These are phyloP conservation scores for Macrolepiota dolichaula DNA, from an alignment of 768 basidiomycete genomes.

Conservation along the genomic window DNA sequence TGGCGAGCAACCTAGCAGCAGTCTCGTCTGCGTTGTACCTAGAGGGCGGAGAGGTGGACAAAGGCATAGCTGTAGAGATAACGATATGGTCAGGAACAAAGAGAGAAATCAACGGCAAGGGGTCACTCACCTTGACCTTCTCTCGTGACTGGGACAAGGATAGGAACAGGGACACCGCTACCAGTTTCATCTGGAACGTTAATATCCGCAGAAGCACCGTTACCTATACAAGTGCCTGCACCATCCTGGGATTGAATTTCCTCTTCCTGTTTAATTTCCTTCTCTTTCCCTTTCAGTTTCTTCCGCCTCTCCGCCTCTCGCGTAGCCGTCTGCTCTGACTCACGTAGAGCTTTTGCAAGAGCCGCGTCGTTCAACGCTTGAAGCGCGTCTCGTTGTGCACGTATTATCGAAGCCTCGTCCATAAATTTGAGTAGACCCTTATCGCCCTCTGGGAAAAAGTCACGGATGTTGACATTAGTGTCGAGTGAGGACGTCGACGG, in stretches of 20 bases:
- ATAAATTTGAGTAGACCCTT: slow-evolving; percentile 15
- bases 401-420: slow-evolving; percentile 25
- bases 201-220: slow-evolving; percentile 2
- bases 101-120: background rate
- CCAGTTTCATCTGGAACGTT: background rate
- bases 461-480: slow-evolving; percentile 14
- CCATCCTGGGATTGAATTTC: background rate
- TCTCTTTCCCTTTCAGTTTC: background rate
- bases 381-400: slow-evolving; percentile 26
- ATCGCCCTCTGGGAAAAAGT: slow-evolving; percentile 21
- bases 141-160: slow-evolving; percentile 4
- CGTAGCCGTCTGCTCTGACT: slow-evolving; percentile 24
- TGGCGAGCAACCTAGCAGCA: slow-evolving; percentile 4
- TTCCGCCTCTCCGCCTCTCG: slow-evolving; percentile 16
- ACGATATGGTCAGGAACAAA: background rate
- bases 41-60: background rate
- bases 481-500: slow-evolving; percentile 4
- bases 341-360: slow-evolving; percentile 23
- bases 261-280: background rate
- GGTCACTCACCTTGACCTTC: background rate
- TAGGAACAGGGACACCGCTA: background rate
- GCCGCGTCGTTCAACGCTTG: slow-evolving; percentile 23
- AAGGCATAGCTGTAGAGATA: background rate
- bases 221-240: background rate
- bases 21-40: background rate